Evolutionary conservation across 768 basidiomycete genomes (phyloP), one percentile per base, ranked within the genome.

Genomic region (Lyophyllum semitale): DNA sequence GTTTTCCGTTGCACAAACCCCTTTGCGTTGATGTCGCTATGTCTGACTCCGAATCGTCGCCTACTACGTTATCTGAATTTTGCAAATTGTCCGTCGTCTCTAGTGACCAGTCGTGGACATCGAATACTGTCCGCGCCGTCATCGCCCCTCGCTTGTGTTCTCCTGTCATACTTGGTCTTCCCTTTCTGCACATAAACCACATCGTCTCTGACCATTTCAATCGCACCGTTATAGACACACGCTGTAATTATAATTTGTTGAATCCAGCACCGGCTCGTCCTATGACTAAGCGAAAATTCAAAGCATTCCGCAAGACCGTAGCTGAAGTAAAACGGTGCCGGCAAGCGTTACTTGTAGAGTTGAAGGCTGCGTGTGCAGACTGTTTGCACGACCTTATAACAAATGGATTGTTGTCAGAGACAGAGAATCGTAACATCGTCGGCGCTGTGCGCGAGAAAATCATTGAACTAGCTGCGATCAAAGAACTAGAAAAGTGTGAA

Each of bases 121-220:
- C 27, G 7, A 23, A 4, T n/a, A 30, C 38, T 2, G n/a, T 40
- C 2, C 37, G 25, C 8, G 46, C 45, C 15, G 18, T 54, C 5
- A 48, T 54, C 20, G 46, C 53, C 1, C 37, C 53, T 1, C 13
- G 37, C 2, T 9, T 54, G 3, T 54, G 46, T 18, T 13, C 53
- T 15, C 32, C 52, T 53, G 23, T 53, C 4, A 53, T 53, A 3
- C 43, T 53, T 8, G 52, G 52, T 7, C 44, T 51, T 41, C 45
- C 46, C n/a, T 54, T 54, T 23, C 29, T 30, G 5, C 29, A 30
- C 11, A 11, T 11, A 5, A 30, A 30, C n/a, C n/a, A n/a, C n/a
- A n/a, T 79, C 59, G 54, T 72, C 0, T 56, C 68, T 29, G 70
- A 78, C 47, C 65, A 70, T 18, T 47, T 46, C 15, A 3, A 18